Evolutionary conservation across 2,329 filamentous ascomycete genomes (phyloP), one percentile per base, ranked within the genome.

Genomic region (Arthroderma sp.): DNA sequence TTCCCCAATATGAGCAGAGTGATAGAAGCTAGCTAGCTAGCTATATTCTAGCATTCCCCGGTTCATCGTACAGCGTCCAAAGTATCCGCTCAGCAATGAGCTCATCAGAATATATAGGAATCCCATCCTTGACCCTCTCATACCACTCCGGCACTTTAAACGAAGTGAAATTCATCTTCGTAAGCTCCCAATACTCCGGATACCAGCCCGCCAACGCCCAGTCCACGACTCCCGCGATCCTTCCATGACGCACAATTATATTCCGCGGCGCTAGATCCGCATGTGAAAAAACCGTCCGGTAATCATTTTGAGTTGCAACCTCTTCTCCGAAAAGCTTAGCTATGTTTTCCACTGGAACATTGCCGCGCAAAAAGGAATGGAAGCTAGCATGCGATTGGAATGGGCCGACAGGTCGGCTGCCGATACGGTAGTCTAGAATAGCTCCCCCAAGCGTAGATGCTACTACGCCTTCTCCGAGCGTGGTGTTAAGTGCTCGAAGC

Each of bases 181-280:
- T 49, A 42, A 44, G 46, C 37, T 58, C 56, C 46, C 54, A 55
- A 40, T 51, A 45, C 32, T 50, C 45, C 29, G 56, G 55, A 42
- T 53, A 53, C 42, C 54, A 53, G 44, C 53, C 56, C 30, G 55
- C 53, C 34, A 54, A 48, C 42, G 52, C 54, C 44, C 55, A 54
- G 44, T 58, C 54, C 32, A 56, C 43, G 38, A 58, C 45, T 32
- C 50, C 55, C 7, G 50, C 50, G 34, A 55, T 52, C 22, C 47
- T 51, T 27, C 46, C 48, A 41, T 48, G 46, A 31, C 38, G 36
- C 38, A 55, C 49, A 6, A 58, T 48, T 22, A 57, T 52, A 43
- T 58, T 58, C 36, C 54, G 51, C 10, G 51, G 50, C 6, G 53
- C 51, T 15, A 57, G 42, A 45, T 57, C 53, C 38, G 51, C 36